These are phyloP conservation scores for Paraconiothyrium sp. DNA, from an alignment of 2,329 filamentous ascomycete genomes.

Conservation along the genomic window DNA sequence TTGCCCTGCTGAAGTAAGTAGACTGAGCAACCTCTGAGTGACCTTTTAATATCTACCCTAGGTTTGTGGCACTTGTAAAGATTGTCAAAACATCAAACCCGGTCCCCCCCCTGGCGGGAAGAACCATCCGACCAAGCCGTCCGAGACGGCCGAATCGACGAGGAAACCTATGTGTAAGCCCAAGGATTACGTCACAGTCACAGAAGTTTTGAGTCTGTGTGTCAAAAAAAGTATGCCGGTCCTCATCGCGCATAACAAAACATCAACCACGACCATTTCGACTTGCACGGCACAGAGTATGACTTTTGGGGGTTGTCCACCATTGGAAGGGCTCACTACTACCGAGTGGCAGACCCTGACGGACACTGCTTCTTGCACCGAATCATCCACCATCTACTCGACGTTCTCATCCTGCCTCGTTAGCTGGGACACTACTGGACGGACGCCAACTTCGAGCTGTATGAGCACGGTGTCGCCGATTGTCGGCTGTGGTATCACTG, in stretches of 20 bases:
- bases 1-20: neutral
- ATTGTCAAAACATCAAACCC: neutral
- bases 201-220: neutral
- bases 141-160: neutral
- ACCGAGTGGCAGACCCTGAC: neutral
- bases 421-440: neutral
- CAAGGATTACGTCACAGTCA: conserved; percentile 1
- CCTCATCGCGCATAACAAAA: neutral
- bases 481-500: neutral
- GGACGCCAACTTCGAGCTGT: neutral
- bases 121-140: neutral
- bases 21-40: neutral
- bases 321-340: neutral
- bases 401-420: neutral
- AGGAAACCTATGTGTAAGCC: neutral
- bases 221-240: neutral
- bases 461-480: conserved; percentile 1
- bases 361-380: neutral
- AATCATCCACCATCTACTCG: neutral
- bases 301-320: neutral
- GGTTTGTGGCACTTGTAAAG: neutral
- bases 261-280: neutral
- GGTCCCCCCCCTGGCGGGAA: neutral
- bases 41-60: neutral
- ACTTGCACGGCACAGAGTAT: neutral